These are phyloP conservation scores for Mortierella claussenii DNA, from an alignment of 192 early-diverging fungal genomes.

Conservation along the genomic window DNA sequence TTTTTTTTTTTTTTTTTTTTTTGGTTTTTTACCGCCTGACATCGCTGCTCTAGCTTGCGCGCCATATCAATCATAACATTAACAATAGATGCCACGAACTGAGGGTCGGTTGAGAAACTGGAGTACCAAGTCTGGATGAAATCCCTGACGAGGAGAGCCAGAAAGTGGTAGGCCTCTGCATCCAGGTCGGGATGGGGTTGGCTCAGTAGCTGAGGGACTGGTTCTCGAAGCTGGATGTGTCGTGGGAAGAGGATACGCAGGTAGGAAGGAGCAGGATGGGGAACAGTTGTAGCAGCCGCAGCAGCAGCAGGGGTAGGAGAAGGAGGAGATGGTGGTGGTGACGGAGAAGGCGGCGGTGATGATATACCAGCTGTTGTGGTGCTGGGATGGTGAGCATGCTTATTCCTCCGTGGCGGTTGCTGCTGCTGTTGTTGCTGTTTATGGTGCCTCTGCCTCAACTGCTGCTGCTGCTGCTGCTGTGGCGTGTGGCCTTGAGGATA, in stretches of 20 bases:
- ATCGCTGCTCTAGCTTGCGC: constrained; percentile 50
- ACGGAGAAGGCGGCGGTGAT: background rate
- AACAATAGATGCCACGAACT: constrained; percentile 53
- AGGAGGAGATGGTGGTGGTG: too few species aligned
- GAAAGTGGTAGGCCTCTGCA: constrained; percentile 61
- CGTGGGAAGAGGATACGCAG: constrained; percentile 54
- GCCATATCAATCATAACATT: constrained; percentile 44
- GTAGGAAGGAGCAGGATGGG: constrained; percentile 26
- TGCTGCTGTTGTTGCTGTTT: constrained; percentile 18
- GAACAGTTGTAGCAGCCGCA: too few species aligned
- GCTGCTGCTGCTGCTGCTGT: constrained; percentile 8
- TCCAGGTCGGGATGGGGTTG: constrained; percentile 58
- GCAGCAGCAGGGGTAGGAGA: too few species aligned
- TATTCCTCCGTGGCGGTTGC: constrained; percentile 14
- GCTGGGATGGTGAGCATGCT: constrained; percentile 12
- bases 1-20: background rate
- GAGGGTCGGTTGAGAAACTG: constrained; percentile 56
- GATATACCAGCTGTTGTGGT: constrained; percentile 9
- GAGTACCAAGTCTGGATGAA: constrained; percentile 66
- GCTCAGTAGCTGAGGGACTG: constrained; percentile 49
- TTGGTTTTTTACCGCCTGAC: constrained; percentile 51
- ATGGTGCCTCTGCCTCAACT: background rate
- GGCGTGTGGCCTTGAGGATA: too few species aligned
- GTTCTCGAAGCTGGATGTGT: constrained; percentile 43
- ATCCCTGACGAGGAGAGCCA: constrained; percentile 59